Conservation (phyloP, 1,284 basidiomycete genomes). For the Irpex sp. region DNA sequence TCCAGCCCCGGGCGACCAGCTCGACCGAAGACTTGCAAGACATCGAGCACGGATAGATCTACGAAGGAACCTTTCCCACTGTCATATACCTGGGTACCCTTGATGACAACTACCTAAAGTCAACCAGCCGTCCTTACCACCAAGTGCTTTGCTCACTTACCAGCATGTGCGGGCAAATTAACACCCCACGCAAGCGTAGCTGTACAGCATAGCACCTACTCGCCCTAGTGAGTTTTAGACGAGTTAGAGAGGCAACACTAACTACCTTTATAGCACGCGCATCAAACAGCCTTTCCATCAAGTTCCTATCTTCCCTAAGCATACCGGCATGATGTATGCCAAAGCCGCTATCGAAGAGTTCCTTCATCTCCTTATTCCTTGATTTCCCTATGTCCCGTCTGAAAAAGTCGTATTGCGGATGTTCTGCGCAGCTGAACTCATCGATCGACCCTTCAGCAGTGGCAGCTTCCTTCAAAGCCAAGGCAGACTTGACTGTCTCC, state of each 20-base stretch:
- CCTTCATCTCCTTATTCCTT: conserved; percentile 95
- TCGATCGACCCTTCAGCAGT: conserved; percentile 71
- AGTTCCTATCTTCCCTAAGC: conserved; percentile 90
- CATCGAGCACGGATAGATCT: conserved; percentile 94
- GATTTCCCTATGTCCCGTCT: conserved; percentile 78
- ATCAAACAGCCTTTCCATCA: conserved; percentile 96
- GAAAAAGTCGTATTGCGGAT: conserved; percentile 76
- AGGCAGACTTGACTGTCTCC: conserved; percentile 94
- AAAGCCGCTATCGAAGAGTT: conserved; percentile 90
- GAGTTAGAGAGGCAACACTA: background rate
- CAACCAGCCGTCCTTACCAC: background rate
- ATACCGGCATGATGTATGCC: conserved; percentile 99
- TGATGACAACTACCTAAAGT: conserved; percentile 83
- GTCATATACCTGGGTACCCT: conserved; percentile 97
- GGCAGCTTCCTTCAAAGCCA: conserved; percentile 83
- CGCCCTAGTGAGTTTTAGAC: conserved; percentile 8
- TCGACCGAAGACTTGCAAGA: conserved; percentile 96
- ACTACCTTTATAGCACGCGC: conserved; percentile 85
- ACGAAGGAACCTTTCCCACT: conserved; percentile 86
- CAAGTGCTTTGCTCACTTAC: conserved; percentile 33
- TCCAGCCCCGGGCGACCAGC: conserved; percentile 97
- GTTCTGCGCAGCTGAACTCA: conserved; percentile 77
- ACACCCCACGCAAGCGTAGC: conserved; percentile 99
- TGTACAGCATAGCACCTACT: conserved; percentile 93
- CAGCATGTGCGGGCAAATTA: conserved; percentile 97